Base-by-base conservation (phyloP, 2,329 filamentous ascomycete species). In the Lasiodiplodia hormozganensis region DNA sequence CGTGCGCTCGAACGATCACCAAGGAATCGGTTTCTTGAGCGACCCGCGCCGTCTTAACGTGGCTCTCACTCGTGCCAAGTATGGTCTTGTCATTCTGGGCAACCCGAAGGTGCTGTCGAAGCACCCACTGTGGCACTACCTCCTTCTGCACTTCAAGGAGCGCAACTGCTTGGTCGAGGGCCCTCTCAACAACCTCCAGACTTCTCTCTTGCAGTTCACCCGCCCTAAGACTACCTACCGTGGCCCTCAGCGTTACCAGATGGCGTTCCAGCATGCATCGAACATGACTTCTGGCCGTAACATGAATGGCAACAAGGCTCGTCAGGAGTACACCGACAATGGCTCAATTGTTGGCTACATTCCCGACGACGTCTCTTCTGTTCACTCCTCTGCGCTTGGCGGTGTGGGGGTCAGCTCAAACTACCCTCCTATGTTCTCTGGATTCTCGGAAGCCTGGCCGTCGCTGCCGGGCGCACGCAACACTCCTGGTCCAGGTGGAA, bases 71-170 rank as follows among this genome's bases (percentile, higher is more conserved):
- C 93, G 96, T 84, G 96, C 96, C 71, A 98, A 97, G 82, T 99
- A 95, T 76, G 96, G 96, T 69, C 85, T 98, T 38, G 96, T 97
- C 70, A 97, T 99, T 76, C 89, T 99, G 10, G 96, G 96, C 71
- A 99, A 99, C 76, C 96, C 96, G 38, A 98, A 98, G 83, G 94
- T 99, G 47, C 84, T 99, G 53, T 96, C 94, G 51, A 99, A 99
- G 85, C 96, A 99, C 78, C 96, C 97, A 71, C 86, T 99, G 49
- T 99, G 96, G 96, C 96, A 99, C 79, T 94, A 94, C 76, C 88
- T 99, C 31, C 85, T 99, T 43, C 87, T 95, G 49, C 96, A 99
- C 80, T 99, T 97, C 87, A 98, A 98, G 84, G 94, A 98, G 78
- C 90, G 90, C 74, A 96, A 97, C 75, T 98, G 95, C 78, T 88